Base-by-base conservation (phyloP, 768 basidiomycete genomes). In the Boletus rubropictus region DNA sequence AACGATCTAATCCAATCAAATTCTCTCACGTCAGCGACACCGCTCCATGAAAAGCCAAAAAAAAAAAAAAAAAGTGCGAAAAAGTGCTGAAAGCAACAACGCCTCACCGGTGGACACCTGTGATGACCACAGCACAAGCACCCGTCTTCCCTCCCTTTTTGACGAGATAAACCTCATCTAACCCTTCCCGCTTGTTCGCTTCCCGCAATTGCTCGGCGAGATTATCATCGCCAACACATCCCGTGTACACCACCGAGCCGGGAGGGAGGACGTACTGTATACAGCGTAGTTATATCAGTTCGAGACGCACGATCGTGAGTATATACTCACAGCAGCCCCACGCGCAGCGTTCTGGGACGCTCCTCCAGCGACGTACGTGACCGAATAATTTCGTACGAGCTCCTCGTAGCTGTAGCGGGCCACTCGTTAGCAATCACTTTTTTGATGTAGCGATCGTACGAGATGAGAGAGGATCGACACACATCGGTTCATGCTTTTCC, bases 291-390 rank as follows among this genome's bases (percentile, higher is more conserved):
- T 5, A 42, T 45, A 39, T 41, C 42, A 4, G 1, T 1, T 6
- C 44, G 17, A n/a, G 12, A 9, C 35, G 3, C 45, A 41, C 45
- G 40, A 21, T 22, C 38, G 11, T 35, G 34, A 21, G 43, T 32
- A 39, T 34, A 69, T 12, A 32, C 91, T 51, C 67, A 96, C 95
- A 37, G 96, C 93, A 57, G 95, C 96, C 54, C 84, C 94, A 41
- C 96, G 88, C 47, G 95, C 94, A 60, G 94, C 82, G 62, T 99
- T 99, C 68, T 99, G 96, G 24, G 90, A 82, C 24, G 96, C 95
- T 59, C 96, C 96, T 50, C 96, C 96, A 44, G 96, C 95, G 44
- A 98, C 94, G 61, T 93, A 99, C 42, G 83, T 84, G 42, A 91
- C 79, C 50, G 85, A 58, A 67, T 87, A 69, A 50, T 90, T 76